Conservation (phyloP, 78 protist species). For the Dictyostelium brefeldianum region DNA sequence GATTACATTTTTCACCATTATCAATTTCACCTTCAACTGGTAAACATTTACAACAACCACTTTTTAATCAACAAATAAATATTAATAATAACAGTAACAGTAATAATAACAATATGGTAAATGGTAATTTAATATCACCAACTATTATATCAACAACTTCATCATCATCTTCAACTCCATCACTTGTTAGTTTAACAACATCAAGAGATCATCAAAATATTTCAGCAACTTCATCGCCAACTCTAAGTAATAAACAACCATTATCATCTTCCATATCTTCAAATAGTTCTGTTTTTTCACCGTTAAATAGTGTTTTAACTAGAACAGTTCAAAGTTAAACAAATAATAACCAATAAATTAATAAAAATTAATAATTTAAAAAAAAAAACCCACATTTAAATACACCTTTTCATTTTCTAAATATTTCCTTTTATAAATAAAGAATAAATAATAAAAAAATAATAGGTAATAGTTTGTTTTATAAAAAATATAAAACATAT, state of each 20-base stretch:
- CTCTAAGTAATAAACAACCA: background rate
- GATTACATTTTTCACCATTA: conserved; percentile 20
- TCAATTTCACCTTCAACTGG: background rate
- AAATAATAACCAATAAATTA: background rate
- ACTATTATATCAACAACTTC: conserved; percentile 14
- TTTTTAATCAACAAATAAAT: background rate
- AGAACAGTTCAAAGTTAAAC: conserved; percentile 21
- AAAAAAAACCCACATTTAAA: too few species aligned
- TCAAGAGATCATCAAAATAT: background rate
- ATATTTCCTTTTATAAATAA: too few species aligned
- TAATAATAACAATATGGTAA: background rate
- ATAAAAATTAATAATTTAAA: too few species aligned
- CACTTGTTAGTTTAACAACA: background rate
- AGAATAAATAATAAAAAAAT: too few species aligned
- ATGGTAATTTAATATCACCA: conserved; percentile 17
- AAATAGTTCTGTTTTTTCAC: background rate
- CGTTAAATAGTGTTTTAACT: background rate
- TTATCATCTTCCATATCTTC: conserved; percentile 5
- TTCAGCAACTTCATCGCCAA: conserved; percentile 1
- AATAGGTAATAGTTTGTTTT: too few species aligned
- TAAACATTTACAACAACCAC: background rate
- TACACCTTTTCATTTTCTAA: too few species aligned
- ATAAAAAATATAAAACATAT: too few species aligned
- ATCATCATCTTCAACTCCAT: background rate
- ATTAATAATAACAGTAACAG: background rate